These are phyloP conservation scores for Pythium volutum DNA, from an alignment of 352 stramenopile species.

Conservation along the genomic window DNA sequence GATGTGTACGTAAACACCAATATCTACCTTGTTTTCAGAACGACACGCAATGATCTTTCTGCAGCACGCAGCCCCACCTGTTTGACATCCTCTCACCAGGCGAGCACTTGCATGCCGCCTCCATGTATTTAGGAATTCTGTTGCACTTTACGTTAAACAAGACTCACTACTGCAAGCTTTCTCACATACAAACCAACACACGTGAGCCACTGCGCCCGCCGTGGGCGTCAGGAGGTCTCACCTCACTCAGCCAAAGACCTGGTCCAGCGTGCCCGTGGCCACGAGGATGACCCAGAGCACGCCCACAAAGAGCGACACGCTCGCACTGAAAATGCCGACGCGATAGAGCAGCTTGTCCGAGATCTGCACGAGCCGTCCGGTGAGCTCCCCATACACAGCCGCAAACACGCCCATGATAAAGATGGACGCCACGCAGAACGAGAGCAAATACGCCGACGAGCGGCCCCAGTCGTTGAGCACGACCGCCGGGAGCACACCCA, in stretches of 20 bases:
- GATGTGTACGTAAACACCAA: too few relatives aligned
- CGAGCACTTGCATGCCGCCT: too few relatives aligned
- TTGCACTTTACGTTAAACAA: too few relatives aligned
- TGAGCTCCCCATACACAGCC: conserved; percentile 48
- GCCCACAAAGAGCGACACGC: conserved; percentile 40
- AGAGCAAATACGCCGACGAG: conserved; percentile 56
- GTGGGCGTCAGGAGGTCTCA: too few relatives aligned
- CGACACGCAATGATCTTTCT: too few relatives aligned
- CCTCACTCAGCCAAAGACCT: conserved; percentile 31
- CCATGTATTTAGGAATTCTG: too few relatives aligned
- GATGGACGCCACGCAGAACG: conserved; percentile 70
- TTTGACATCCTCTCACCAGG: too few relatives aligned
- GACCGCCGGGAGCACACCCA: conserved; percentile 74
- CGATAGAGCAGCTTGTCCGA: conserved; percentile 34
- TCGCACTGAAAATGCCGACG: conserved; percentile 36
- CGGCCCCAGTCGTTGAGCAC: conserved; percentile 49
- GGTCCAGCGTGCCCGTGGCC: conserved; percentile 36
- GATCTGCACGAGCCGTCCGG: conserved; percentile 23
- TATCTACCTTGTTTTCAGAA: too few relatives aligned
- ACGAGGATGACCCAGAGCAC: conserved; percentile 45
- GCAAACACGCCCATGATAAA: conserved; percentile 81
- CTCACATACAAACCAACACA: too few relatives aligned
- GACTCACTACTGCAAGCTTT: too few relatives aligned
- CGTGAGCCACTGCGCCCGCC: too few relatives aligned
- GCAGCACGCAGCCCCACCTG: too few relatives aligned